phyloP scores from a whole-genome alignment of 805 yeast genomes.

The Nakazawaea siamensis region DNA sequence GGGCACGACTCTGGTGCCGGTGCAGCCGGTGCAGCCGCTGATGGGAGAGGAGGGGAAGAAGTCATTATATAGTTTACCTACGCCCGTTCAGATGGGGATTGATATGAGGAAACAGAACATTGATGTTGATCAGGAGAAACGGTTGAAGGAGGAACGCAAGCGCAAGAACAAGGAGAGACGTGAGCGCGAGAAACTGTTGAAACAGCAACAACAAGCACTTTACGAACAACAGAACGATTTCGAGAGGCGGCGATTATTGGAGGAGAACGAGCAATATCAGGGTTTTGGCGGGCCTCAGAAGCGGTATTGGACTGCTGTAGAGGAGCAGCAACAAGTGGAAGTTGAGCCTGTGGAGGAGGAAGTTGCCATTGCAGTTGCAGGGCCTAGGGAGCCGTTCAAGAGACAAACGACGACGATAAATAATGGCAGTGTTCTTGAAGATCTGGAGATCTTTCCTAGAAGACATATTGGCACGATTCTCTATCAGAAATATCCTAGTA shows the following conservation, averaged over 20 bases:
- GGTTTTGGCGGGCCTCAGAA: too few species aligned
- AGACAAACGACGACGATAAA: conserved; percentile 19
- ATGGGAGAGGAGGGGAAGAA: conserved; percentile 4
- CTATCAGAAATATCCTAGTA: conserved; percentile 50
- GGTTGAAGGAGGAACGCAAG: conserved; percentile 9
- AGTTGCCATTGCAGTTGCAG: too few species aligned
- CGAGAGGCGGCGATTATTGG: conserved; percentile 3
- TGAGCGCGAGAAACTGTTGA: conserved; percentile 16
- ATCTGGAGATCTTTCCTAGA: conserved; percentile 34
- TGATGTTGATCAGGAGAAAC: conserved; percentile 1
- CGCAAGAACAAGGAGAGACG: conserved; percentile 13
- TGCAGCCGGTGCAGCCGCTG: not conserved
- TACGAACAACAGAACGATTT: conserved; percentile 8
- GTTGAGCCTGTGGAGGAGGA: conserved; percentile 6
- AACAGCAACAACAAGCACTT: conserved; percentile 7
- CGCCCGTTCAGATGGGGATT: conserved; percentile 15
- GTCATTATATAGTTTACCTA: conserved; percentile 11
- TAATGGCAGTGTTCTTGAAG: conserved; percentile 30
- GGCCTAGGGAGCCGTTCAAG: conserved; percentile 5
- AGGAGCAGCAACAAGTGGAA: conserved; percentile 5
- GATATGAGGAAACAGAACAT: conserved; percentile 15
- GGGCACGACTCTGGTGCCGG: not conserved
- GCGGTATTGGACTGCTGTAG: not conserved
- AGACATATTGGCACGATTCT: conserved; percentile 45
- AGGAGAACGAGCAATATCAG: conserved; percentile 8